A percentile compares a stretch with the other conserved stretches of the same genome.
Conservation (phyloP, 768 basidiomycete genomes). For the Neoboletus brunneissimus region DNA sequence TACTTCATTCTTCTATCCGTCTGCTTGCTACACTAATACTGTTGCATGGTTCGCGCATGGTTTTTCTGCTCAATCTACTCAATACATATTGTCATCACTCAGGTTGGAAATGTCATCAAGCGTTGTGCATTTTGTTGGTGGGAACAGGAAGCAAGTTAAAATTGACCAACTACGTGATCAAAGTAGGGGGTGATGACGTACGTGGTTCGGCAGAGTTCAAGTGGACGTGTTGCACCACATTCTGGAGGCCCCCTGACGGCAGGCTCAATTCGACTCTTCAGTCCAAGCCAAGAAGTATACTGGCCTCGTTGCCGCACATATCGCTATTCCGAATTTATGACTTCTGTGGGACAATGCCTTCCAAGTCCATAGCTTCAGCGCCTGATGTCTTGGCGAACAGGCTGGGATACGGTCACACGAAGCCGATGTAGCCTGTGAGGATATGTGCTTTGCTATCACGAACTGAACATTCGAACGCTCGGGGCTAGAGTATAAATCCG, state of each 20-base stretch:
- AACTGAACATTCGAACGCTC: neutral
- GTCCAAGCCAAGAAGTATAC: neutral
- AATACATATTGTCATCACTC: conserved; percentile 20
- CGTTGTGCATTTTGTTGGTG: neutral
- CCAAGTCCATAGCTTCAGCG: too few relatives aligned
- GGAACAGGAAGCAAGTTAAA: too few relatives aligned
- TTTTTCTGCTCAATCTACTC: conserved; percentile 27
- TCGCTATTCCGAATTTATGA: neutral
- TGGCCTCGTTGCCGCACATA: neutral
- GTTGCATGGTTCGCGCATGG: conserved; percentile 23
- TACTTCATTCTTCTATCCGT: neutral
- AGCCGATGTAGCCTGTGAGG: neutral
- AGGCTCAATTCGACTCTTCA: too few relatives aligned
- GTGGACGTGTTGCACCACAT: too few relatives aligned
- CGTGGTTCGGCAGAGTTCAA: too few relatives aligned
- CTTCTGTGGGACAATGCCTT: neutral
- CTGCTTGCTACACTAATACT: conserved; percentile 19
- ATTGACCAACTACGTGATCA: too few relatives aligned
- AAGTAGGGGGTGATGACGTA: neutral
- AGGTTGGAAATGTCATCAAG: conserved; percentile 15
- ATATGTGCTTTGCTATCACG: neutral
- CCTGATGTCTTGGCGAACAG: neutral
- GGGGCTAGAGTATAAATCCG: neutral
- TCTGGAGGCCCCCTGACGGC: too few relatives aligned
- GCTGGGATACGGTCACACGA: neutral